Evolutionary conservation across 495 filamentous ascomycete species (phyloP), one percentile per base, ranked within the genome.

Genomic region (Aspergillus panamensis): DNA sequence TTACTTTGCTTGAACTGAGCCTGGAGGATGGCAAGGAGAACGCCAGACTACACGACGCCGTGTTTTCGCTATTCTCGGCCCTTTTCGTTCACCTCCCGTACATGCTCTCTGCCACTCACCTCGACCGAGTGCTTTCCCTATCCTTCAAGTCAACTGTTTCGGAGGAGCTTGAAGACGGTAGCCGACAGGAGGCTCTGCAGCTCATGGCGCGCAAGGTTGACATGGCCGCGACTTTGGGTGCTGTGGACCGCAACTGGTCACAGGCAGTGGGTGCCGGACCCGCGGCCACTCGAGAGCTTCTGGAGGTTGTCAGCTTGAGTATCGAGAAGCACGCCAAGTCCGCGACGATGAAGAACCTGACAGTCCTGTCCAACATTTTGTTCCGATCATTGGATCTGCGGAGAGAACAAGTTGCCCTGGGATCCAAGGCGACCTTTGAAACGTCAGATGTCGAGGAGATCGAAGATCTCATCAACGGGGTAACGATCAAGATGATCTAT

Each of bases 401-500:
- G 17, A 80, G 86, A 51, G 65, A 82, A 57, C 79, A 81, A 57
- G 52, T 66, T 13, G 69, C 69, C 9, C 60, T 69, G 6, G 71
- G 63, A 9, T 68, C 67, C 12, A 58, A 73, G 8, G 69, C 77
- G 14, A 64, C 62, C 33, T 79, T 79, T 30, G 70, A 77, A 25
- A 70, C 74, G 30, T 72, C 74, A 6, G 80, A 83, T 37, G 65
- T 92, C 30, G 76, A 82, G 25, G 77, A 81, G 48, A 75, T 90
- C n/a, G 91, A 96, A 69, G 75, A 74, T 31, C 65, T 73, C 3
- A 62, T 90, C 53, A 84, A 89, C 61, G 78, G 86, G 10, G 78
- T 85, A 3, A 85, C 84, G 0, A 83, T 97, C 39, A 88, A 90
- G 69, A 92, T 96, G 85, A 88, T 94, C 50, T 89, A 95, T 74